Conservation (phyloP, 768 basidiomycete species). For the Tricholomella constricta region DNA sequence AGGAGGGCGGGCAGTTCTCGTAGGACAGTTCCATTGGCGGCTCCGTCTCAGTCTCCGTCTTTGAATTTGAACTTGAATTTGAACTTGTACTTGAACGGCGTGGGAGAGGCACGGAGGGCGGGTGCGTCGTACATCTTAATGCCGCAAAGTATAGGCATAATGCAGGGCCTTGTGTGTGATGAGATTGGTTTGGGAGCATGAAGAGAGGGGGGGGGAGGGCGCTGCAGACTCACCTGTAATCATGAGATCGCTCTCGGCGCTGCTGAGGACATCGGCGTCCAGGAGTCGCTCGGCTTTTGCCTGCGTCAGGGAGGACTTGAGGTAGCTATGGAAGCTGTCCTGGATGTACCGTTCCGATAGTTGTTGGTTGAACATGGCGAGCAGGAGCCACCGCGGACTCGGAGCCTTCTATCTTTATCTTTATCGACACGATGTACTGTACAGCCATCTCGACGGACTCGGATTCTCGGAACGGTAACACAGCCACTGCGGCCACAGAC, state of each 20-base stretch:
- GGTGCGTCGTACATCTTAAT: slow-evolving; percentile 68
- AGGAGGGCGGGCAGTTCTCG: slow-evolving; percentile 69
- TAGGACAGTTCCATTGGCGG: slow-evolving; percentile 61
- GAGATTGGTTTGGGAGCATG: neutral
- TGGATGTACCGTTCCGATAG: slow-evolving; percentile 70
- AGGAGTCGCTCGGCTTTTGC: slow-evolving; percentile 77
- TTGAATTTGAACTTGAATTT: too few species aligned
- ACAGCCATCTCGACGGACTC: too few species aligned
- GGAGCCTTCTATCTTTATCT: too few species aligned
- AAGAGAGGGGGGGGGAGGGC: neutral
- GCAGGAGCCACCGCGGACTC: too few species aligned
- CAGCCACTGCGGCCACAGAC: too few species aligned
- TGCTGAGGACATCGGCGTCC: slow-evolving; percentile 70
- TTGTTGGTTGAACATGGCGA: neutral
- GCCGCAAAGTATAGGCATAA: slow-evolving; percentile 87
- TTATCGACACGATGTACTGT: too few species aligned
- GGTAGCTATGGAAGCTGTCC: slow-evolving; percentile 80
- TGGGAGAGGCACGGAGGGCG: slow-evolving; percentile 82
- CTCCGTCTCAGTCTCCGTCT: too few species aligned
- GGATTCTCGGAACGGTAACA: too few species aligned
- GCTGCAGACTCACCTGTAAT: slow-evolving; percentile 76
- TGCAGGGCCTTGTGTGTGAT: slow-evolving; percentile 60
- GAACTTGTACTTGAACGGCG: slow-evolving; percentile 53
- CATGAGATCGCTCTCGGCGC: slow-evolving; percentile 84
- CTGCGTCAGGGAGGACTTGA: slow-evolving; percentile 75